phyloP scores from a whole-genome alignment of 805 yeast genomes.

The Saccharomyces jurei region DNA sequence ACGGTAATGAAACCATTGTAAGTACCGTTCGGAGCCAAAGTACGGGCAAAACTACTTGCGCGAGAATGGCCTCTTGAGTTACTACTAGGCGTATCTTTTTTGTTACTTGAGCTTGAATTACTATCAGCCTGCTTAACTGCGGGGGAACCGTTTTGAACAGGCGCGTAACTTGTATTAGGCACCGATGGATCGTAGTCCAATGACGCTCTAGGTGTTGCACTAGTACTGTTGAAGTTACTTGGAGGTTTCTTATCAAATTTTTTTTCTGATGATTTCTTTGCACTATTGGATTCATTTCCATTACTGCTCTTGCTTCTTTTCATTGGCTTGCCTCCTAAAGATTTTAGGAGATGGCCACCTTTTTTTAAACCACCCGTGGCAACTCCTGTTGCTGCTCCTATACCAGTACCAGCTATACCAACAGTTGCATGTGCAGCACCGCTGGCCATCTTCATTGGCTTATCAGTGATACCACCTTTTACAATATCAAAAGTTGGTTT shows the following conservation, averaged over 20 bases:
- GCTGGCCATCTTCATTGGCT: constrained; percentile 34
- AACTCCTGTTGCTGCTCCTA: constrained; percentile 32
- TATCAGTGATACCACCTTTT: constrained; percentile 35
- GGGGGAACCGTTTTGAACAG: constrained; percentile 12
- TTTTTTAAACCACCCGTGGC: constrained; percentile 41
- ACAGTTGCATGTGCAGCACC: constrained; percentile 30
- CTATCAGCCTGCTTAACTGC: not conserved
- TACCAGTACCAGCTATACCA: constrained; percentile 30
- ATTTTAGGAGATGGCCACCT: constrained; percentile 38
- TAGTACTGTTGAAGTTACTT: not conserved
- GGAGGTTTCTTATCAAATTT: not conserved
- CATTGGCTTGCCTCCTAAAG: constrained; percentile 14
- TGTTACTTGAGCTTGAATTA: not conserved
- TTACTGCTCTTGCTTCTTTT: not conserved
- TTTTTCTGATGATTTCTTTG: not conserved
- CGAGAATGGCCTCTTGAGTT: not conserved
- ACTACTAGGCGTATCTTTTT: not conserved
- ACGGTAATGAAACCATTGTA: constrained; percentile 49
- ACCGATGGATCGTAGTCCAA: constrained; percentile 22
- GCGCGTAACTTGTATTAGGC: constrained; percentile 25
- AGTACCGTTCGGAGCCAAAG: constrained; percentile 27
- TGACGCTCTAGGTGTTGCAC: constrained; percentile 7
- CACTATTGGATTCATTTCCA: not conserved
- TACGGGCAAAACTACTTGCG: constrained; percentile 22
- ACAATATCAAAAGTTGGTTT: constrained; percentile 50